phyloP scores from a whole-genome alignment of 1,284 basidiomycete genomes.

The Leccinum griseonigrum region DNA sequence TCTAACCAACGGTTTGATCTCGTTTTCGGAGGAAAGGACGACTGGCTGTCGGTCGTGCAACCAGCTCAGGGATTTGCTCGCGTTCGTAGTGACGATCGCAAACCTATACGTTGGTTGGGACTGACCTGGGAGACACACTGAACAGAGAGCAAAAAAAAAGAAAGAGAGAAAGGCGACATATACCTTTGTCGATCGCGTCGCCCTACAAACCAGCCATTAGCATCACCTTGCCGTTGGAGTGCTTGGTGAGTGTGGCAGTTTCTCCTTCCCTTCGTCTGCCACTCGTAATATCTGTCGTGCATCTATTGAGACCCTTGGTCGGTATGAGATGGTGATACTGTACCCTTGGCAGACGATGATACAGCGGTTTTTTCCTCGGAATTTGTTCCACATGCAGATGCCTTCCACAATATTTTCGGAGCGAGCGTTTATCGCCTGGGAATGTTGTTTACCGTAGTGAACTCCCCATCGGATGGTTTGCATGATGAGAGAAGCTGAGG shows the following conservation, averaged over 20 bases:
- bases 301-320: neutral
- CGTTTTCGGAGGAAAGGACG: constrained; percentile 64
- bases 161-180: neutral
- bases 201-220: constrained; percentile 91
- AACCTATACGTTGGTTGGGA: constrained; percentile 74
- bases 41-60: constrained; percentile 94
- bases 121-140: constrained; percentile 39
- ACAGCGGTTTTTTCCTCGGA: constrained; percentile 80
- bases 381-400: constrained; percentile 76
- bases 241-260: constrained; percentile 73
- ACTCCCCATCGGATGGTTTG: constrained; percentile 92
- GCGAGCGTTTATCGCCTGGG: constrained; percentile 89
- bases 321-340: neutral
- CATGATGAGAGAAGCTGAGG: constrained; percentile 38
- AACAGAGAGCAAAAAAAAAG: neutral
- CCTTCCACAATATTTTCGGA: constrained; percentile 80
- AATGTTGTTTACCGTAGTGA: constrained; percentile 76
- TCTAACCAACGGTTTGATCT: constrained; percentile 78
- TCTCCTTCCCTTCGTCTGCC: constrained; percentile 79
- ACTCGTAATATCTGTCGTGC: constrained; percentile 81
- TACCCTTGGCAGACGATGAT: constrained; percentile 79
- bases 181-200: constrained; percentile 62
- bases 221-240: constrained; percentile 66
- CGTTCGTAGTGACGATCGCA: constrained; percentile 85
- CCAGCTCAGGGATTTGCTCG: constrained; percentile 68